Conservation (phyloP, 2,329 filamentous ascomycete species). For the Alternaria dauci region DNA sequence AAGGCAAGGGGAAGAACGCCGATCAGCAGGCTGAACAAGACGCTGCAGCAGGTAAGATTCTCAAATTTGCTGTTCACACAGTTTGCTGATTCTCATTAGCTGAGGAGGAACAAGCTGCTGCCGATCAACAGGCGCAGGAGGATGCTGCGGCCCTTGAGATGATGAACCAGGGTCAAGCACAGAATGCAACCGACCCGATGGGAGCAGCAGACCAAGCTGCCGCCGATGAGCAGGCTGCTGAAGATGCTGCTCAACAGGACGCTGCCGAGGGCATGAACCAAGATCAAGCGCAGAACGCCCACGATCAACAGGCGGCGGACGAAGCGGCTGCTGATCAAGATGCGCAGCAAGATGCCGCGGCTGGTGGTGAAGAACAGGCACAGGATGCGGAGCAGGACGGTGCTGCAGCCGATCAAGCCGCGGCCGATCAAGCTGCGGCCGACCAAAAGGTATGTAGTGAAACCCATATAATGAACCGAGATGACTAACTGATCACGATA, state of each 20-base stretch:
- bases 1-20: conserved; percentile 15
- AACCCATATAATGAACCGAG: not conserved
- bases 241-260: not conserved
- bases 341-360: not conserved
- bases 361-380: not conserved
- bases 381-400: not conserved
- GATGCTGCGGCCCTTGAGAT: conserved; percentile 5
- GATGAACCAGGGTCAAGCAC: not conserved
- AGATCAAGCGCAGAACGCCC: not conserved
- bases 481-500: not conserved
- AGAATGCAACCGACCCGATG: not conserved
- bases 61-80: not conserved
- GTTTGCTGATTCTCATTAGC: conserved; percentile 7
- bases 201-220: conserved; percentile 8
- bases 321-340: conserved; percentile 10
- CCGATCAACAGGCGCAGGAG: conserved; percentile 3
- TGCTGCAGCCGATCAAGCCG: conserved; percentile 4
- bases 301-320: conserved; percentile 1
- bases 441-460: conserved; percentile 2
- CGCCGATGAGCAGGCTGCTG: conserved; percentile 7
- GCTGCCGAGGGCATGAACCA: conserved; percentile 1
- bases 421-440: conserved; percentile 6
- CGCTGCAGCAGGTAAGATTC: conserved; percentile 6
- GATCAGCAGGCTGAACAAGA: conserved; percentile 11
- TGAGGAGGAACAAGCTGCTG: conserved; percentile 16